phyloP scores from a whole-genome alignment of 768 basidiomycete species.

The Amylocystis lapponica region DNA sequence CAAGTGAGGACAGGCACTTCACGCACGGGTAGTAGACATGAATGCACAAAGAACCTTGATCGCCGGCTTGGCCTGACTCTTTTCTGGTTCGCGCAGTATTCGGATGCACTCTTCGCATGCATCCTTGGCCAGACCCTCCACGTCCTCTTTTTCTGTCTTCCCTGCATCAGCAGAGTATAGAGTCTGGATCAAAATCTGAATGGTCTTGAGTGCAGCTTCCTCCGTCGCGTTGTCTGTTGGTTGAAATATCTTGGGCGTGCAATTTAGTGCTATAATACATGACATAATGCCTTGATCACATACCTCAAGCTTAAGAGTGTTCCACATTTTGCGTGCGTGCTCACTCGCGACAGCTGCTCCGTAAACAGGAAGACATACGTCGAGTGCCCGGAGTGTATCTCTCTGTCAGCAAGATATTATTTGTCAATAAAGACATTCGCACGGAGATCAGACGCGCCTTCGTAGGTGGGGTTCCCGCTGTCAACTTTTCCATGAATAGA shows the following conservation, averaged over 20 bases:
- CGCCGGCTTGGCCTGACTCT: slow-evolving; percentile 84
- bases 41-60: slow-evolving; percentile 78
- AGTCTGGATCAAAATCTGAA: slow-evolving; percentile 67
- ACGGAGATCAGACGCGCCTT: slow-evolving; percentile 50
- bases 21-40: slow-evolving; percentile 73
- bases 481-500: slow-evolving; percentile 87
- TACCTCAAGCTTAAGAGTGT: slow-evolving; percentile 85
- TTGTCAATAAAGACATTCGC: slow-evolving; percentile 1
- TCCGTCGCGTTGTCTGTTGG: slow-evolving; percentile 78
- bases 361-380: slow-evolving; percentile 78
- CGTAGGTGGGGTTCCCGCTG: slow-evolving; percentile 69
- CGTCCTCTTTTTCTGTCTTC: slow-evolving; percentile 28
- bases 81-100: slow-evolving; percentile 85
- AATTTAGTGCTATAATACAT: not conserved
- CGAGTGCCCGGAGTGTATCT: slow-evolving; percentile 79
- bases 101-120: slow-evolving; percentile 78
- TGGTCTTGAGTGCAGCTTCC: slow-evolving; percentile 62
- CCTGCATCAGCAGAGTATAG: slow-evolving; percentile 44
- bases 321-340: slow-evolving; percentile 81
- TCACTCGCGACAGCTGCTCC: slow-evolving; percentile 56
- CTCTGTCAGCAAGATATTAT: slow-evolving; percentile 42
- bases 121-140: slow-evolving; percentile 58
- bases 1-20: slow-evolving; percentile 5
- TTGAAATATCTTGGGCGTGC: slow-evolving; percentile 93
- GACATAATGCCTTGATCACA: not conserved